Conservation (phyloP, 2,329 filamentous ascomycete genomes). For the Alternaria sp. region DNA sequence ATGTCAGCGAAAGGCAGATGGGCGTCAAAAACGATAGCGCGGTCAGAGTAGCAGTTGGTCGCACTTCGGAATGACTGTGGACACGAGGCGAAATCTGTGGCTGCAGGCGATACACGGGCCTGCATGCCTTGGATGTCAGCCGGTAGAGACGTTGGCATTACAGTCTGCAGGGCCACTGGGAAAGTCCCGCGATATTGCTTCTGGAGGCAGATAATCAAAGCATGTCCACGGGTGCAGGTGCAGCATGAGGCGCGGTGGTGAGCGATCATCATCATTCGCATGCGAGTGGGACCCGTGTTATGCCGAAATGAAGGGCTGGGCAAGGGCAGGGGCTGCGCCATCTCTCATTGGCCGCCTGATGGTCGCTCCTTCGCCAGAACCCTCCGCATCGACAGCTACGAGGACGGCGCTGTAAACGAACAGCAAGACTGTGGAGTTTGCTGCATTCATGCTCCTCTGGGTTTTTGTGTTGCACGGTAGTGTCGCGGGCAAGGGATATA, state of each 20-base stretch:
- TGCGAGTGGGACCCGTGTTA: constrained; percentile 19
- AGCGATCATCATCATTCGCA: constrained; percentile 15
- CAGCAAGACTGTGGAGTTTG: neutral
- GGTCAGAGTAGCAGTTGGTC: constrained; percentile 16
- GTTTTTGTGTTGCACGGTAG: neutral
- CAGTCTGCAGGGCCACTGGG: constrained; percentile 1
- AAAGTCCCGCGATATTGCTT: constrained; percentile 16
- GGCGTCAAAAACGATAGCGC: constrained; percentile 14
- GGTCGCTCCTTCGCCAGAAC: neutral
- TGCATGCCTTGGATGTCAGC: constrained; percentile 22
- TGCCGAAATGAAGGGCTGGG: constrained; percentile 28
- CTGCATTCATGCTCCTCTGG: neutral
- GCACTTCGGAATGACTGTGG: constrained; percentile 10
- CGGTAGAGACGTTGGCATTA: constrained; percentile 7
- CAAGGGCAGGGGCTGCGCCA: constrained; percentile 24
- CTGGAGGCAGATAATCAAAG: constrained; percentile 23
- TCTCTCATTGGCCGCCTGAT: constrained; percentile 28
- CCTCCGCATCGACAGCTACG: neutral
- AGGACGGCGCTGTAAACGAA: neutral
- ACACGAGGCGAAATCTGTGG: constrained; percentile 21
- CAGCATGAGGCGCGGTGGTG: constrained; percentile 15
- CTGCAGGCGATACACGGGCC: constrained; percentile 31
- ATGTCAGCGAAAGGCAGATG: constrained; percentile 3
- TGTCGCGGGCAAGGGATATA: constrained; percentile 3
- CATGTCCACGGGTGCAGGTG: constrained; percentile 13